A percentile compares a stretch with the other conserved stretches of the same genome.
Conservation (phyloP, 306 rosid species). For the Prunus mira region DNA sequence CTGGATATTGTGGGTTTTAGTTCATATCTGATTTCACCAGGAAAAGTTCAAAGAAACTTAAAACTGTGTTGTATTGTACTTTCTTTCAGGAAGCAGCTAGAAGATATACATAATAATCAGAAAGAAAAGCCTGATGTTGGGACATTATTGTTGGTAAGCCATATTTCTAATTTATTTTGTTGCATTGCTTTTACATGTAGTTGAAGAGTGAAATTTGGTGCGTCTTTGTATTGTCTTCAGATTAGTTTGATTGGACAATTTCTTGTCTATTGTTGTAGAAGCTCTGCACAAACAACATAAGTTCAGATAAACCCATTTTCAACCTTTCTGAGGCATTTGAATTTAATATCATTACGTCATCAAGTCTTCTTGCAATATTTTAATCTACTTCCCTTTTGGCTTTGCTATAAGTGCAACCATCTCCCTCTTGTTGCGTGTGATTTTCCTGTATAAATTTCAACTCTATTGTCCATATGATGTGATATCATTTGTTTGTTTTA, state of each 20-base stretch:
- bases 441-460: background rate
- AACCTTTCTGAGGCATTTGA: background rate
- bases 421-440: background rate
- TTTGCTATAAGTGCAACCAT: slow-evolving; percentile 1
- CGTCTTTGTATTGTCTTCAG: background rate
- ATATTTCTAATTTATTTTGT: slow-evolving; percentile 7
- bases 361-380: background rate
- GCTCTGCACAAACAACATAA: background rate
- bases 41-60: background rate
- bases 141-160: slow-evolving; percentile 72
- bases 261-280: background rate
- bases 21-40: background rate
- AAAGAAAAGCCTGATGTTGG: slow-evolving; percentile 98
- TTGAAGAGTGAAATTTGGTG: slow-evolving; percentile 4
- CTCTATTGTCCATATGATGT: background rate
- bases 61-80: slow-evolving; percentile 25
- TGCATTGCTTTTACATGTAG: slow-evolving; percentile 11
- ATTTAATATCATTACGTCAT: background rate
- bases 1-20: background rate
- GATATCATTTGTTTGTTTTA: background rate
- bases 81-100: slow-evolving; percentile 88
- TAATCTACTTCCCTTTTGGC: background rate
- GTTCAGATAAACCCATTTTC: slow-evolving; percentile 3
- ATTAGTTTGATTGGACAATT: background rate
- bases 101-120: slow-evolving; percentile 78